phyloP scores from a whole-genome alignment of 306 rosid genomes.

The Hippophae gyantsensis region DNA sequence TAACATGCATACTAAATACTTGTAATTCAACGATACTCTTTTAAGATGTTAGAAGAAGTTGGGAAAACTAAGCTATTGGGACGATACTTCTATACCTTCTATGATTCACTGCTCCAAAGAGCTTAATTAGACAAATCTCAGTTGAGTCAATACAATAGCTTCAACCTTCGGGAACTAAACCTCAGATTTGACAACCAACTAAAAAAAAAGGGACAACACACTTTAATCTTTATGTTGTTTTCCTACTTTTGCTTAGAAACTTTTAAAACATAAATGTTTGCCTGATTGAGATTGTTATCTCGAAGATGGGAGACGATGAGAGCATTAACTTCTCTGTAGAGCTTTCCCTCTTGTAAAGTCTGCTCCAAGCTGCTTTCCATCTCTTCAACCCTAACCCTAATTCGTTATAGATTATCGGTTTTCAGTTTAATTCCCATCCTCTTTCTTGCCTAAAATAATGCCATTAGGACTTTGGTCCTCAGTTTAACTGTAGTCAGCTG shows the following conservation, averaged over 20 bases:
- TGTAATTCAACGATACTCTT: too few relatives aligned
- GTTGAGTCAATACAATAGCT: not conserved
- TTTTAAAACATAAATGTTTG: constrained; percentile 8
- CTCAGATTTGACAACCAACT: not conserved
- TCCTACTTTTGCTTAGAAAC: constrained; percentile 1
- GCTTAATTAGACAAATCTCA: not conserved
- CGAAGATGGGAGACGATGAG: constrained; percentile 88
- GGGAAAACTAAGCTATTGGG: too few relatives aligned
- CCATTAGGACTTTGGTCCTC: too few relatives aligned
- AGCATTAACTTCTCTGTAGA: constrained; percentile 59
- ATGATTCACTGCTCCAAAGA: not conserved
- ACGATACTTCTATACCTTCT: too few relatives aligned
- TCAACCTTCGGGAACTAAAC: not conserved
- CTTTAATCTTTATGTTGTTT: not conserved
- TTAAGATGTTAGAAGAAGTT: too few relatives aligned
- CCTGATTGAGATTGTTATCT: constrained; percentile 70
- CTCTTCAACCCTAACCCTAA: not conserved
- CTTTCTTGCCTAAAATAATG: not conserved
- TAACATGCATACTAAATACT: too few relatives aligned
- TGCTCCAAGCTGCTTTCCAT: constrained; percentile 59
- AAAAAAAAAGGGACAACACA: not conserved
- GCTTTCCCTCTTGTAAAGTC: constrained; percentile 57
- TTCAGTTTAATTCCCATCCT: not conserved
- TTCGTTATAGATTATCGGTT: not conserved
- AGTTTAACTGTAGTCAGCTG: too few relatives aligned